Conservation (phyloP, 805 yeast species). For the Ogataea allantospora region DNA sequence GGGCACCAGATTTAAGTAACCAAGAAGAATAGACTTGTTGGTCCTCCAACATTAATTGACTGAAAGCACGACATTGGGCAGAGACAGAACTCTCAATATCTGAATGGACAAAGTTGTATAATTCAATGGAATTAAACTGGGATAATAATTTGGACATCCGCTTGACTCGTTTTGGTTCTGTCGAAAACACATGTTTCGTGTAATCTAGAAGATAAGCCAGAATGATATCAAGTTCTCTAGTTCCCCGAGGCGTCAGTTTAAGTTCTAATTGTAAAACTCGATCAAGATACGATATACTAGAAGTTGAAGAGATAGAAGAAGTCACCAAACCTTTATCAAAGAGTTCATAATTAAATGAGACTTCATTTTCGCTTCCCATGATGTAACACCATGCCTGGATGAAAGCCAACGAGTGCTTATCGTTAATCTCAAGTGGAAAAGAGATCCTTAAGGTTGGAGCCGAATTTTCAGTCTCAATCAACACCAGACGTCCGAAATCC, state of each 20-base stretch:
- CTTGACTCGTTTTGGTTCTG: slow-evolving; percentile 11
- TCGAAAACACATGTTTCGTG: slow-evolving; percentile 20
- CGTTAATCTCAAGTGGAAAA: slow-evolving; percentile 32
- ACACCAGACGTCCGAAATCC: slow-evolving; percentile 30
- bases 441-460: slow-evolving; percentile 42
- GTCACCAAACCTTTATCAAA: slow-evolving; percentile 36
- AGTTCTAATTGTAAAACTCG: slow-evolving; percentile 46
- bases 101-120: slow-evolving; percentile 44
- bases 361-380: slow-evolving; percentile 60
- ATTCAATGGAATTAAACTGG: slow-evolving; percentile 47
- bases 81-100: slow-evolving; percentile 39
- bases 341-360: slow-evolving; percentile 46
- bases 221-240: slow-evolving; percentile 35
- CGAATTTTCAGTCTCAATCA: slow-evolving; percentile 35
- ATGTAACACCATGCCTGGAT: slow-evolving; percentile 52
- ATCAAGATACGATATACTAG: slow-evolving; percentile 19
- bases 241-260: slow-evolving; percentile 47
- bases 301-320: slow-evolving; percentile 39
- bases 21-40: slow-evolving; percentile 35
- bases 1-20: slow-evolving; percentile 40
- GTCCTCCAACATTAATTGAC: slow-evolving; percentile 40
- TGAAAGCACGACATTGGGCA: slow-evolving; percentile 46
- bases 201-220: slow-evolving; percentile 36
- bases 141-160: slow-evolving; percentile 42
- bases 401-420: slow-evolving; percentile 30